Evolutionary conservation across 2,329 filamentous ascomycete species (phyloP).

Genomic region (Colletotrichum sp.): DNA sequence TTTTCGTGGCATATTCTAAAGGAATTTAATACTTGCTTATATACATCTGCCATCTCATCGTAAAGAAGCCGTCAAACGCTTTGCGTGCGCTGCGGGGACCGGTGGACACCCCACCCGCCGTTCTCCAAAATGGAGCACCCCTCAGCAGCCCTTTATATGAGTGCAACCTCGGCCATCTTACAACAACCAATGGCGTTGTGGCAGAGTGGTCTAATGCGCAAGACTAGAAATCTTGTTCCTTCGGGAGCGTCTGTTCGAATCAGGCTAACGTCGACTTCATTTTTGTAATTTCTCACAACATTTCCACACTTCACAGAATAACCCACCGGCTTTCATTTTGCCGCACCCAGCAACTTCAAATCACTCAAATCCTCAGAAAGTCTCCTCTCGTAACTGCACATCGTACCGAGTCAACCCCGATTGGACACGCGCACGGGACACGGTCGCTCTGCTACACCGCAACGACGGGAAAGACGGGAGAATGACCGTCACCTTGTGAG

Average conservation of each 20-base stretch:
- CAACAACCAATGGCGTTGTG: slow-evolving; percentile 1
- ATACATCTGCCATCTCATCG: neutral
- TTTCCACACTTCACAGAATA: neutral
- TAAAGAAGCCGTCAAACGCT: neutral
- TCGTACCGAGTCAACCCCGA: neutral
- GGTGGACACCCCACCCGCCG: neutral
- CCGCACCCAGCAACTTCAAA: neutral
- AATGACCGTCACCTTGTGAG: neutral
- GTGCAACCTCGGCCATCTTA: no score
- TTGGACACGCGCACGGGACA: neutral
- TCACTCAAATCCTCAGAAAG: neutral
- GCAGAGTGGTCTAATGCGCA: slow-evolving; percentile 18
- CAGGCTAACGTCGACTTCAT: neutral
- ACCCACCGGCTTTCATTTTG: neutral
- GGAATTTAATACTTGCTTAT: neutral
- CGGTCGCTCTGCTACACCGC: neutral
- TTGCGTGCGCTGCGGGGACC: neutral
- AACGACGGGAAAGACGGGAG: neutral
- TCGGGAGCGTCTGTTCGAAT: slow-evolving; percentile 18
- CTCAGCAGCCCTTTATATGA: no score
- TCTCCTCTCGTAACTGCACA: neutral
- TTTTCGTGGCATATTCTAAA: neutral
- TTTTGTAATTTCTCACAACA: neutral
- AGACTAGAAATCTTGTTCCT: slow-evolving; percentile 18
- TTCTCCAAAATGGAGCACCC: neutral